Base-by-base conservation (phyloP, 208 protist species). In the Acanthamoeba royreba region DNA sequence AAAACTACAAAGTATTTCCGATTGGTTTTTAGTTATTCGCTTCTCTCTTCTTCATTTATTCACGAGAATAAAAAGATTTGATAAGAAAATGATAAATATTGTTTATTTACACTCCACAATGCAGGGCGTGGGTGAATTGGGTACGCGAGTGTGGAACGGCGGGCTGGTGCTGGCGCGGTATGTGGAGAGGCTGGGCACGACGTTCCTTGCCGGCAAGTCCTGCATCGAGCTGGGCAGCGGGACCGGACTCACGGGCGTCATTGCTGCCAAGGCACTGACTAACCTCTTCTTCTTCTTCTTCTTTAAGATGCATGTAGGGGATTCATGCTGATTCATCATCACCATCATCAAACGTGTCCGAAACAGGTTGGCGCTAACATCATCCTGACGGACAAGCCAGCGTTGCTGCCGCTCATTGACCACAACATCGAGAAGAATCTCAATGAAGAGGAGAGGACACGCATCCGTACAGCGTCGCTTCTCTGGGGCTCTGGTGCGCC, bases 201-300 rank as follows among this genome's bases (percentile, higher is more conserved):
- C n/a, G 38, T 69, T 74, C 58, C 69, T 91, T 40, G 5, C 28
- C 52, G 85, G 85, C 35, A 91, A 91, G 52, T 74, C 49, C 53
- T 91, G 85, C 58, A 22, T 91, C 19, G 85, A 91, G 52, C 85
- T 91, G 42, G 85, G 85, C 53, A 91, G 85, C 46, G 85, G 85
- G 52, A 91, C 85, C 7, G 85, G 85, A 38, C 85, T 91, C 53
- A 63, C 85, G n/a, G 85, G 85, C 45, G 43, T 91, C 49, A 58
- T 91, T 40, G 85, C 85, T n/a, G 85, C 85, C 52, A 91, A 91
- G 85, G 85, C 69, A 1, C 45, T 19, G 38, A 55, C 22, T 42
- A 40, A 4, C 42, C 13, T 66, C 19, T 5, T 25, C n/a, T n/a
- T n/a, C n/a, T n/a, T n/a, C n/a, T n/a, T n/a, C n/a, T n/a, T n/a